These are phyloP conservation scores for Styphnolobium japonicum DNA, from an alignment of 306 rosid genomes.

Conservation along the genomic window DNA sequence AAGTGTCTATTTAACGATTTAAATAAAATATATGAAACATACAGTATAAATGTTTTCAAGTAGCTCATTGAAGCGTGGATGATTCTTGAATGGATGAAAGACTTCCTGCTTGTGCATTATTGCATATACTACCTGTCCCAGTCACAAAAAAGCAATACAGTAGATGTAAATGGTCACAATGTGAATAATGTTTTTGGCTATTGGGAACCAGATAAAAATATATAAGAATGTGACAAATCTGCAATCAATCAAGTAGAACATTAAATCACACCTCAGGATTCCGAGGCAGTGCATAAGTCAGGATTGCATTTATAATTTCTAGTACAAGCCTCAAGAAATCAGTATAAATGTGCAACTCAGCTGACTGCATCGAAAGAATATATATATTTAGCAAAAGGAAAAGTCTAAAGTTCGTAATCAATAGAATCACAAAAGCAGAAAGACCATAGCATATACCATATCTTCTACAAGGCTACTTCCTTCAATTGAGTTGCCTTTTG, in stretches of 20 bases:
- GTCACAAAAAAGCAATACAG: not conserved
- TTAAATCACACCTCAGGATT: constrained; percentile 70
- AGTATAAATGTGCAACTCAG: constrained; percentile 76
- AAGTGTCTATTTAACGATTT: not conserved
- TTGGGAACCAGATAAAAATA: not conserved
- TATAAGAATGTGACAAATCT: not conserved
- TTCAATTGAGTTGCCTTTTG: constrained; percentile 44
- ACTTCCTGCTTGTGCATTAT: constrained; percentile 80
- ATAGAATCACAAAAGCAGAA: not conserved
- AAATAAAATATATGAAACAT: constrained; percentile 9
- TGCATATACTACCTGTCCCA: constrained; percentile 69
- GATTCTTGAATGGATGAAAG: constrained; percentile 76
- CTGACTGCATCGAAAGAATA: constrained; percentile 50
- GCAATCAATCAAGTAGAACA: not conserved
- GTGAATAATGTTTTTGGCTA: not conserved
- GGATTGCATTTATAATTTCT: constrained; percentile 75
- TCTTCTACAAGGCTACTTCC: constrained; percentile 54
- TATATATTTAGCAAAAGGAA: constrained; percentile 29
- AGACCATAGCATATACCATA: constrained; percentile 38
- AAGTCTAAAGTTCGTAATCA: not conserved
- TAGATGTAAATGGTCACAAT: not conserved
- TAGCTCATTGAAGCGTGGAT: constrained; percentile 73
- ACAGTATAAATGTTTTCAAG: constrained; percentile 76
- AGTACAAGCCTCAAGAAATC: constrained; percentile 86
- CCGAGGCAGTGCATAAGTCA: constrained; percentile 75